Evolutionary conservation across 495 filamentous ascomycete species (phyloP), one percentile per base, ranked within the genome.

Genomic region (Hyaloscypha finlandica): DNA sequence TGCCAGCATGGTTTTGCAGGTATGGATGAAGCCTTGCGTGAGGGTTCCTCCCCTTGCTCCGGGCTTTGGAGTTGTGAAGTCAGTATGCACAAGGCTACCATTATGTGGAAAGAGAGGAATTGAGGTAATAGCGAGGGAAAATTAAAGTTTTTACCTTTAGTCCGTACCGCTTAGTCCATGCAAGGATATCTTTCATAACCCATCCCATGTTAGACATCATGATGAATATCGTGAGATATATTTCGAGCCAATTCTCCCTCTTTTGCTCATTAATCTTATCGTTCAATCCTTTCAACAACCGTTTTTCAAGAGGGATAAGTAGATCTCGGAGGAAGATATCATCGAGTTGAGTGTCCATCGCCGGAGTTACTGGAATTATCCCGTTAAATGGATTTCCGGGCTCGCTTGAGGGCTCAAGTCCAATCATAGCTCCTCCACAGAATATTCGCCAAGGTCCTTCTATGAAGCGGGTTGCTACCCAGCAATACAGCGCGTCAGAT

Each of bases 171-270:
- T 8, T n/a, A n/a, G 51, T 54, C 51, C 51, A 54, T 20, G 19
- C 51, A 54, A 54, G n/a, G 25, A 54, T 29, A 9, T 54, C 51
- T 54, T 54, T 54, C 51, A 54, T 54, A 3, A 54, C 25, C 51
- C 51, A 54, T 54, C 51, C 51, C 51, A 54, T 54, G 51, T 54
- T 54, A 54, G 51, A 54, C 25, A 54, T 20, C 51, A 54, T 54
- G 51, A 54, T 54, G 51, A 54, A 54, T 29, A 54, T 29, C 25
- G 51, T 54, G 51, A 54, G 51, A 54, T 54, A 54, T 54, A 54
- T 54, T 54, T 54, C 51, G 51, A 54, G 51, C 51, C 51, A 54
- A 29, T 54, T 54, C 51, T 54, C 51, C 51, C 25, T 54, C 51
- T n/a, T 54, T 54, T 54, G 51, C 25, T 54, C 51, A 54, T 54